Conservation (phyloP, 345 rosid species). For the Citrus unshiu region DNA sequence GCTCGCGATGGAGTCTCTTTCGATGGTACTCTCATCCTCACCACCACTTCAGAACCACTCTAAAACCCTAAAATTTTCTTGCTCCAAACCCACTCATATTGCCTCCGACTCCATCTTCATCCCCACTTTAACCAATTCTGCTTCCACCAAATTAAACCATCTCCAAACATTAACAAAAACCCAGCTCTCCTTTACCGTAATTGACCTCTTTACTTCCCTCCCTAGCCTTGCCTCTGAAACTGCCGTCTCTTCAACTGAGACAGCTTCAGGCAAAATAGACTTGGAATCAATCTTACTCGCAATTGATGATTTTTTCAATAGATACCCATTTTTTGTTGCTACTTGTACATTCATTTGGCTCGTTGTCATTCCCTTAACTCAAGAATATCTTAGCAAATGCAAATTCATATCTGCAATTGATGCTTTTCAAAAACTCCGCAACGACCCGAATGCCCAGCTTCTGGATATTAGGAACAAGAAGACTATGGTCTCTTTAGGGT, state of each 20-base stretch:
- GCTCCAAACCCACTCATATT: conserved; percentile 1
- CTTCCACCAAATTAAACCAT: neutral
- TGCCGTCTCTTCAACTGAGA: conserved; percentile 25
- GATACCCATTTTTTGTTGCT: conserved; percentile 84
- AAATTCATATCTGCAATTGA: conserved; percentile 57
- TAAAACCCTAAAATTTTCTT: conserved; percentile 25
- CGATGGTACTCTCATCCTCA: conserved; percentile 32
- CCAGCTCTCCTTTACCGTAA: conserved; percentile 33
- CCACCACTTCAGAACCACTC: conserved; percentile 33
- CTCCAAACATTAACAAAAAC: conserved; percentile 24
- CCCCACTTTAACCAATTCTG: neutral
- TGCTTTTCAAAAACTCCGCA: conserved; percentile 68
- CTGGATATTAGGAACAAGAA: conserved; percentile 71
- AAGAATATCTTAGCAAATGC: conserved; percentile 63
- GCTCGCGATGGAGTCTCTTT: conserved; percentile 38
- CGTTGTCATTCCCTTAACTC: conserved; percentile 54
- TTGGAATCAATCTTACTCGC: conserved; percentile 60
- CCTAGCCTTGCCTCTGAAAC: conserved; percentile 62
- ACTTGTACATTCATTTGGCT: conserved; percentile 82
- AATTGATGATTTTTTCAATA: conserved; percentile 66
- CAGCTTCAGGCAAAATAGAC: conserved; percentile 50
- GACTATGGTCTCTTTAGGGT: conserved; percentile 48
- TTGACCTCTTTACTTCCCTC: conserved; percentile 37
- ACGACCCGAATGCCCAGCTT: conserved; percentile 59
- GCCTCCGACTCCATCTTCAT: neutral